These are phyloP conservation scores for Bryoglossum gracile DNA, from an alignment of 495 filamentous ascomycete genomes.

Conservation along the genomic window DNA sequence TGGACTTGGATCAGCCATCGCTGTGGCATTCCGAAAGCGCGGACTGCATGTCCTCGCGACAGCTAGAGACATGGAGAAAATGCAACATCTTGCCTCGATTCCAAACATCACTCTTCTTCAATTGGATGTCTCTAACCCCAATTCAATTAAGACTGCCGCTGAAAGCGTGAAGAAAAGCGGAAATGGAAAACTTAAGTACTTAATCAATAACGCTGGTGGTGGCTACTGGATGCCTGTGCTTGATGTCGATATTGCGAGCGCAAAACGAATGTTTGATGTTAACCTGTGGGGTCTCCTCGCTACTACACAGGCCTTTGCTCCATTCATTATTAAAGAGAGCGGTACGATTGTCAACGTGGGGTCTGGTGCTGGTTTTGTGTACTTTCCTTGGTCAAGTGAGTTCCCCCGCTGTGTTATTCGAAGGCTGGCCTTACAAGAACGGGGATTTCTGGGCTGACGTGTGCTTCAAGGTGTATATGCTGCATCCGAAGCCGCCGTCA, in stretches of 20 bases:
- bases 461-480: neutral
- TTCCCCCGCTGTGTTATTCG: no score
- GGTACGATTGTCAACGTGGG: neutral
- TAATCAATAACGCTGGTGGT: neutral
- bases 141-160: neutral
- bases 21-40: neutral
- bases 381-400: neutral
- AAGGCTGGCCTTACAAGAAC: no score
- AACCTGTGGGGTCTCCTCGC: neutral
- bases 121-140: neutral
- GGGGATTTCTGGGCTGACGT: no score
- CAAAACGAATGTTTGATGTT: neutral
- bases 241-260: neutral
- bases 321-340: neutral
- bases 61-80: neutral
- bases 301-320: neutral
- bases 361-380: neutral
- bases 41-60: neutral
- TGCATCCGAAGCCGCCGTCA: neutral
- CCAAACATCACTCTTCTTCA: neutral
- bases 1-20: conserved; percentile 27
- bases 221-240: neutral
- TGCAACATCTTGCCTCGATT: neutral
- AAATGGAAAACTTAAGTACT: neutral
- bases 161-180: neutral